phyloP scores from a whole-genome alignment of 805 yeast genomes.

The Debaryomyces prosopidis region DNA sequence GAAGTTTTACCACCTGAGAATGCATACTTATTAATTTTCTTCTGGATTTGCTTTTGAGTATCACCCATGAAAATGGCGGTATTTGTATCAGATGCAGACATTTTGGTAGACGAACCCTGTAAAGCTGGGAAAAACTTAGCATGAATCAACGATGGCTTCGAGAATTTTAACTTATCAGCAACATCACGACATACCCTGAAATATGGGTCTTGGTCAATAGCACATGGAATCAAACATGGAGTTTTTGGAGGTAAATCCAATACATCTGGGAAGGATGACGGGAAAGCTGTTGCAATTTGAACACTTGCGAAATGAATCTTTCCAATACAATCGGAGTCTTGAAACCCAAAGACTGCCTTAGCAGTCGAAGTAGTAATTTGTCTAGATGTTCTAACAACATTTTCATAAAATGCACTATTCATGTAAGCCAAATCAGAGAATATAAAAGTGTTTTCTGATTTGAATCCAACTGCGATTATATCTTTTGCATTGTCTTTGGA shows the following conservation, averaged over 20 bases:
- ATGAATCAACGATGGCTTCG: conserved; percentile 91
- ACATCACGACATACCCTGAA: conserved; percentile 97
- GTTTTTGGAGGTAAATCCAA: conserved; percentile 85
- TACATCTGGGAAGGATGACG: conserved; percentile 92
- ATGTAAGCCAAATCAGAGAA: conserved; percentile 90
- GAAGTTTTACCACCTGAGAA: conserved; percentile 92
- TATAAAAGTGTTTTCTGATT: conserved; percentile 91
- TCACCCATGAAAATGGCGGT: conserved; percentile 95
- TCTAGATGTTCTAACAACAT: conserved; percentile 87
- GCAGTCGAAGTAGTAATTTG: conserved; percentile 98
- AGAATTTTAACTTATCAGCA: conserved; percentile 85
- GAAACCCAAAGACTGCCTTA: conserved; percentile 94
- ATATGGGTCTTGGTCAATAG: conserved; percentile 98
- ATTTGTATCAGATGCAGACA: conserved; percentile 92
- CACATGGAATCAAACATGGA: conserved; percentile 97
- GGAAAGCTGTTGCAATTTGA: conserved; percentile 95
- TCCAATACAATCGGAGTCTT: conserved; percentile 93
- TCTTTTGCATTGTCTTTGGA: conserved; percentile 87
- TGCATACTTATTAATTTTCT: conserved; percentile 94
- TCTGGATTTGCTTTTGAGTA: conserved; percentile 86
- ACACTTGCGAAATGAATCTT: conserved; percentile 92
- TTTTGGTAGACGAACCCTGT: conserved; percentile 94
- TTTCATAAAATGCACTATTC: conserved; percentile 93
- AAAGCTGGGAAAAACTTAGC: conserved; percentile 97
- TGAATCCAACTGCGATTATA: conserved; percentile 90